Evolutionary conservation across 2,329 filamentous ascomycete genomes (phyloP).

Genomic region (Botrytis paeoniae): DNA sequence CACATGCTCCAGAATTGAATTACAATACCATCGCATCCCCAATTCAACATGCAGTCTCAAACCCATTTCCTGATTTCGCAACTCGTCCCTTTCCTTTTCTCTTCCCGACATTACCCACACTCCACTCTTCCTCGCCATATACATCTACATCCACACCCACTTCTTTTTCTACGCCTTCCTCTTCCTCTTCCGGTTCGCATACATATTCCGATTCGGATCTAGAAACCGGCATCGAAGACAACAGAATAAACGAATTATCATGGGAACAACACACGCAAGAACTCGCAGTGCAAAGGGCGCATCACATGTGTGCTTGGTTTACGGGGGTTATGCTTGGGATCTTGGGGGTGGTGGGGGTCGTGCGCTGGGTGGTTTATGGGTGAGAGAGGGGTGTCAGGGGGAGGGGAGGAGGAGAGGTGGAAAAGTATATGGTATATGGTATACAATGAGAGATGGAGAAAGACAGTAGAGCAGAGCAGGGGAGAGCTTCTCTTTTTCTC

Average conservation of each 20-base stretch:
- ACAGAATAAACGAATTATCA: too few species aligned
- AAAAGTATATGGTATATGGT: too few species aligned
- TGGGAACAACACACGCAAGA: neutral
- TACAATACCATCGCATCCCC: neutral
- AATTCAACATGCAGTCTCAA: too few species aligned
- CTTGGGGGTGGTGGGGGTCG: neutral
- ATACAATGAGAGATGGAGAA: neutral
- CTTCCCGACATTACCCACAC: neutral
- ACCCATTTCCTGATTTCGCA: neutral
- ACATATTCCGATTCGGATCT: neutral
- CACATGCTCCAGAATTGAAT: neutral
- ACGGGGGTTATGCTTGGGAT: neutral
- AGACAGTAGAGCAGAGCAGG: neutral
- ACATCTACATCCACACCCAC: neutral
- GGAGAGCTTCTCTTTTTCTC: neutral
- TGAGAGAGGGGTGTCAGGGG: neutral
- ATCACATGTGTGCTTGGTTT: neutral
- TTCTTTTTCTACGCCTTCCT: neutral
- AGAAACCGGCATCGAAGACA: neutral
- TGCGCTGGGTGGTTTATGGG: neutral
- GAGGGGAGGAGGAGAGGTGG: too few species aligned
- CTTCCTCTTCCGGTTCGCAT: neutral
- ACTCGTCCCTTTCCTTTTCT: neutral
- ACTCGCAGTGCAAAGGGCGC: neutral
- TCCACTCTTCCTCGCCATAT: neutral